Conservation (phyloP, 768 basidiomycete species). For the Xerocomus spinulosus region DNA sequence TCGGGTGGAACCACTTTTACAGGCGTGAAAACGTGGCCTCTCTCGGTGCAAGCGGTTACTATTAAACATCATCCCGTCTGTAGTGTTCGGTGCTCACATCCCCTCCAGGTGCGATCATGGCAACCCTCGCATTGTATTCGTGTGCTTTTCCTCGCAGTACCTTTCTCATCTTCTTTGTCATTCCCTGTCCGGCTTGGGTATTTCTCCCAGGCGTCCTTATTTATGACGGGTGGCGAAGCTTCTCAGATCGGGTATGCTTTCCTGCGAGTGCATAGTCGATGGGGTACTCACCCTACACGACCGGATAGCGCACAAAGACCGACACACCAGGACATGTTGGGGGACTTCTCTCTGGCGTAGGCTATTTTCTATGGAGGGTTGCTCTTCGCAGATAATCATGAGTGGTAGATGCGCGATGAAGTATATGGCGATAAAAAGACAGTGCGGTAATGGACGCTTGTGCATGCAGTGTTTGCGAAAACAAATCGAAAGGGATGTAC, state of each 20-base stretch:
- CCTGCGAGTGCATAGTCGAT: neutral
- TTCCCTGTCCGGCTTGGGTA: slow-evolving; percentile 78
- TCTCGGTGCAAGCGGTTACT: slow-evolving; percentile 79
- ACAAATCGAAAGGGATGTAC: slow-evolving; percentile 16
- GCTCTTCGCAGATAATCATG: slow-evolving; percentile 26
- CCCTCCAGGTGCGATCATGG: slow-evolving; percentile 61
- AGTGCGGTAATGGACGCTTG: slow-evolving; percentile 6
- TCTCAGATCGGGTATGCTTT: slow-evolving; percentile 32
- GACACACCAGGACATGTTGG: slow-evolving; percentile 69
- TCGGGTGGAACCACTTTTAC: slow-evolving; percentile 42
- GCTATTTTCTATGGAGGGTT: slow-evolving; percentile 40
- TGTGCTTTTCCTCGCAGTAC: slow-evolving; percentile 61
- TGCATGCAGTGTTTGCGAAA: slow-evolving; percentile 8
- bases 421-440: slow-evolving; percentile 10
- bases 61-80: slow-evolving; percentile 12
- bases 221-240: slow-evolving; percentile 33
- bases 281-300: neutral
- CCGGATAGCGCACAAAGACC: slow-evolving; percentile 43
- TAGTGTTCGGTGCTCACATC: slow-evolving; percentile 1
- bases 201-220: slow-evolving; percentile 56
- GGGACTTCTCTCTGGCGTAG: slow-evolving; percentile 57
- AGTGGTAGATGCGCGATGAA: neutral
- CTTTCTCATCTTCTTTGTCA: slow-evolving; percentile 68
- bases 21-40: slow-evolving; percentile 30
- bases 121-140: slow-evolving; percentile 66